Base-by-base conservation (phyloP, 495 filamentous ascomycete genomes). In the Penicillium chermesinum region DNA sequence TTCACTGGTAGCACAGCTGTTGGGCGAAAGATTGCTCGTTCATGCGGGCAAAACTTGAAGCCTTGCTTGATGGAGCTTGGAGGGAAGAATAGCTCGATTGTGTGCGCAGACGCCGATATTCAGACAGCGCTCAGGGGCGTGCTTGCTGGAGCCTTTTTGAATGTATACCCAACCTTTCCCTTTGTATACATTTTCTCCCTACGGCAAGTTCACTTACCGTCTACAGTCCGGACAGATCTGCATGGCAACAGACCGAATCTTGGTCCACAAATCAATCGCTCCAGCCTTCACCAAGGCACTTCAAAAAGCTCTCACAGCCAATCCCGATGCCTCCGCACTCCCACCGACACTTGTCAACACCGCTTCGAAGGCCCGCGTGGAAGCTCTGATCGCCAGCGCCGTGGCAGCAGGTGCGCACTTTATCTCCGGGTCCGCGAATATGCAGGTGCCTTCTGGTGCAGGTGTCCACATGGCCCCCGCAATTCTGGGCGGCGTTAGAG, bases 161-260 rank as follows among this genome's bases (percentile, higher is more conserved):
- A 66, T 64, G 62, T 76, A 67, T 47, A 66, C 61, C 15, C 36
- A 3, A 2, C 8, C 10, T 20, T 10, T 44, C 18, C 25, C n/a
- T 43, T 40, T 2, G 2, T 40, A 12, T 9, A 7, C 1, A 8
- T 14, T n/a, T 12, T n/a, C 21, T 1, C 1, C 20, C 20, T 17
- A 10, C 25, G 1, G 15, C 4, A 17, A 43, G 41, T n/a, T 27
- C 2, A 27, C 38, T n/a, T 16, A n/a, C 44, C 34, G n/a, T 34
- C 6, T 44, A 13, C 57, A 81, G 66, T 71, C 79, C 33, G 90
- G 91, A 7, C 91, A 96, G 68, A 84, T 91, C 37, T 95, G 91
- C 70, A 91, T 96, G 89, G 74, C 82, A 2, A 94, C 89, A 0
- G 90, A 95, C 64, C 79, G 86, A 10, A 88, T 96, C 58, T 71